phyloP scores from a whole-genome alignment of 495 filamentous ascomycete genomes.

The Penicillium malachiteum region DNA sequence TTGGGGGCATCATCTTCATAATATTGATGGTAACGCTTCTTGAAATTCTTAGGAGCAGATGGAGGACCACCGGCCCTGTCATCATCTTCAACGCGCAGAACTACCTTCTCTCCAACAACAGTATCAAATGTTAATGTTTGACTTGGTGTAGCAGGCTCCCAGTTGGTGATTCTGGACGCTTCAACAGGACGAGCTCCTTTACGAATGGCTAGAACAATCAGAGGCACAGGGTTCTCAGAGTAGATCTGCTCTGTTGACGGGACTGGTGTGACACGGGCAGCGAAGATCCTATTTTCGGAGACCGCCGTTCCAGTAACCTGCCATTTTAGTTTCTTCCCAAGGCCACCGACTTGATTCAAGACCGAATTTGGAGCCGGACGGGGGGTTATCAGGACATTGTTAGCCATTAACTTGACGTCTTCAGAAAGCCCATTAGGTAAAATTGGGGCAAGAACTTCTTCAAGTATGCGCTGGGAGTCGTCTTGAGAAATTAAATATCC shows the following conservation, averaged over 20 bases:
- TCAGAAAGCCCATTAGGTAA: constrained; percentile 42
- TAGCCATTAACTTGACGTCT: constrained; percentile 81
- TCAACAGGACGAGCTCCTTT: constrained; percentile 74
- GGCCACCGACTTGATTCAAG: constrained; percentile 77
- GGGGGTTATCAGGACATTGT: constrained; percentile 85
- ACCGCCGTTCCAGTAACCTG: constrained; percentile 72
- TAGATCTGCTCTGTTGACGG: constrained; percentile 62
- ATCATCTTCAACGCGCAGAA: constrained; percentile 77
- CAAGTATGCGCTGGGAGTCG: constrained; percentile 68
- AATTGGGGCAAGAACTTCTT: constrained; percentile 60
- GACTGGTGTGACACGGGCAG: constrained; percentile 72
- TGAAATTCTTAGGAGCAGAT: constrained; percentile 26
- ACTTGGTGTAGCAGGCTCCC: constrained; percentile 72
- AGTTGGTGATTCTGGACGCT: constrained; percentile 77
- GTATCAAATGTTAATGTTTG: constrained; percentile 71
- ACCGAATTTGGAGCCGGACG: constrained; percentile 65
- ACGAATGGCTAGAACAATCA: constrained; percentile 73
- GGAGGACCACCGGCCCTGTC: neutral
- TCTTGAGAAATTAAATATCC: constrained; percentile 77
- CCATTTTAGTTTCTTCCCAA: constrained; percentile 80
- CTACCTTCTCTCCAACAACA: constrained; percentile 79
- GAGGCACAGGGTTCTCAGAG: constrained; percentile 70
- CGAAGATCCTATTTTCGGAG: constrained; percentile 83
- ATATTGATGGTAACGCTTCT: constrained; percentile 35
- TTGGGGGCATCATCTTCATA: constrained; percentile 34